Percentiles rank a stretch among this genome's conserved stretches.
Evolutionary conservation across 1,139 yeast genomes (phyloP).

Genomic region (Candida anutae): DNA sequence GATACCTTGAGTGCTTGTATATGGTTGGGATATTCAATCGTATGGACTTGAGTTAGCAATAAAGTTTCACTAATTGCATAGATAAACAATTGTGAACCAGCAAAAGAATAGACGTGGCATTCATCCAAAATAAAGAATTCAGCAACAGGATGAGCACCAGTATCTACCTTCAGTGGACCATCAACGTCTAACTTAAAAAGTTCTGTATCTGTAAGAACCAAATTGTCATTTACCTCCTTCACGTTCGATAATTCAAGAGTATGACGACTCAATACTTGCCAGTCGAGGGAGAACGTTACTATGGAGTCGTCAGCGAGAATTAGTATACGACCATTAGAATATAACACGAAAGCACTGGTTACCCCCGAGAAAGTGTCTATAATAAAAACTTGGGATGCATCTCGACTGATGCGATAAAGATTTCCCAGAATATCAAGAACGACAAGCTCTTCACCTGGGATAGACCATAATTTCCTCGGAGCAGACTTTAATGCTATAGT

Average conservation of each 20-base stretch:
- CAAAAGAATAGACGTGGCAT: constrained; percentile 4
- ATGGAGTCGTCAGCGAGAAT: not conserved
- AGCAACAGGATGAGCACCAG: not conserved
- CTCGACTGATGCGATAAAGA: not conserved
- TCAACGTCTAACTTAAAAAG: not conserved
- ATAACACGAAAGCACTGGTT: not conserved
- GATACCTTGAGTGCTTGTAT: constrained; percentile 5
- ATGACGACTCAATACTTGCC: not conserved
- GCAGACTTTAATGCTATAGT: constrained; percentile 7
- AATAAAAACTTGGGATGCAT: not conserved
- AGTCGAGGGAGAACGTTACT: not conserved
- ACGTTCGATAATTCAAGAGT: not conserved
- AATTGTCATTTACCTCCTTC: not conserved
- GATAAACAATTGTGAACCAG: constrained; percentile 4
- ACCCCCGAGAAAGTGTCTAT: not conserved
- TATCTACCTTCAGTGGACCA: not conserved
- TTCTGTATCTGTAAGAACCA: not conserved
- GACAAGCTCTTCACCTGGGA: not conserved
- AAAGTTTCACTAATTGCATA: constrained; percentile 4
- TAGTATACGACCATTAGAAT: too few relatives aligned
- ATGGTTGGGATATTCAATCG: constrained; percentile 1
- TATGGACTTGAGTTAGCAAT: constrained; percentile 2
- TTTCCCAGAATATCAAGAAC: not conserved
- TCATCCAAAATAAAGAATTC: constrained; percentile 3
- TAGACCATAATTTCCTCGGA: constrained; percentile 8